These are phyloP conservation scores for Ascochyta rabiei DNA, from an alignment of 2,329 filamentous ascomycete genomes.

Conservation along the genomic window DNA sequence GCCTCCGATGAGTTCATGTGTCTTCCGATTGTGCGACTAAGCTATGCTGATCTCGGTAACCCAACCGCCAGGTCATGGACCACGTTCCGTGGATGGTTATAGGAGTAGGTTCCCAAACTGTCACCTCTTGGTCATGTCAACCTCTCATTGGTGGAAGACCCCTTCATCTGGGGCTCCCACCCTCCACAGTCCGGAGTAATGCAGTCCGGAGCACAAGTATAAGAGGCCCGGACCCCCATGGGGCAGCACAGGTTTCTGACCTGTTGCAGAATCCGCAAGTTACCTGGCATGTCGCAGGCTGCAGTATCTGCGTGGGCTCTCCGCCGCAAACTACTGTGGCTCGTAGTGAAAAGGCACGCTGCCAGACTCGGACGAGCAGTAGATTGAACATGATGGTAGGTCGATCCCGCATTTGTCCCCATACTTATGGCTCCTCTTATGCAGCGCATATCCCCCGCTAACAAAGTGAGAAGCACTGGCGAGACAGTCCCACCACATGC, in stretches of 20 bases:
- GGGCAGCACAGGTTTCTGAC: conserved; percentile 1
- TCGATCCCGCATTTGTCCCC: conserved; percentile 6
- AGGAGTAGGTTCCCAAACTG: conserved; percentile 7
- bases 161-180: conserved; percentile 15
- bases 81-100: not conserved
- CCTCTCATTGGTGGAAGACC: conserved; percentile 8
- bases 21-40: not conserved
- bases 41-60: conserved; percentile 15
- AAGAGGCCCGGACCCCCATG: conserved; percentile 14
- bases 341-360: conserved; percentile 12
- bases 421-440: conserved; percentile 6
- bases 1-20: not conserved
- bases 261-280: not conserved
- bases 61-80: conserved; percentile 10
- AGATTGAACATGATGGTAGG: conserved; percentile 13
- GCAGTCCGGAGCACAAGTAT: conserved; percentile 14
- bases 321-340: conserved; percentile 14
- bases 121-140: conserved; percentile 11
- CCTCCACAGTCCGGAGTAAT: conserved; percentile 18
- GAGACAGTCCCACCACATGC: conserved; percentile 9
- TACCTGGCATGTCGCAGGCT: conserved; percentile 6
- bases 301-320: conserved; percentile 18
- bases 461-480: conserved; percentile 3
- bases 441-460: conserved; percentile 9
- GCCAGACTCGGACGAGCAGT: conserved; percentile 14